phyloP scores from a whole-genome alignment of 2,329 filamentous ascomycete genomes.

The Myriosclerotinia duriaeana region DNA sequence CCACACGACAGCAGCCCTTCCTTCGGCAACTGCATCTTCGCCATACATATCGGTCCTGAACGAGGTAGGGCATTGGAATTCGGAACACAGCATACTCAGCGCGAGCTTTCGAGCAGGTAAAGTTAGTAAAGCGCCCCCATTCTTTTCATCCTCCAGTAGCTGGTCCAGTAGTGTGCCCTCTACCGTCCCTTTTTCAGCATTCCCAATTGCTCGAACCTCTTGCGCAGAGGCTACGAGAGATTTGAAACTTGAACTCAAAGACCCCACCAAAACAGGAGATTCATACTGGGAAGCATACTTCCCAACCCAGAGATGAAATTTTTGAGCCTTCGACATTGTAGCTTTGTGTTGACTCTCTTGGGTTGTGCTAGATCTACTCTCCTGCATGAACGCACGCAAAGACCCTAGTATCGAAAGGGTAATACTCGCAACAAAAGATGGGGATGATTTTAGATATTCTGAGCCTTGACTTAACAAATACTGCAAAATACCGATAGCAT shows the following conservation, averaged over 20 bases:
- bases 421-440: slow-evolving; percentile 79
- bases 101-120: slow-evolving; percentile 67
- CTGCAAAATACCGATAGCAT: slow-evolving; percentile 81
- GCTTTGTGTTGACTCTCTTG: slow-evolving; percentile 79
- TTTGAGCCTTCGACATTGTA: slow-evolving; percentile 72
- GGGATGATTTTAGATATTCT: slow-evolving; percentile 60
- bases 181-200: slow-evolving; percentile 65
- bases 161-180: slow-evolving; percentile 79
- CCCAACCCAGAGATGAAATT: slow-evolving; percentile 77
- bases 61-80: slow-evolving; percentile 64
- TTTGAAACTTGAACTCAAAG: slow-evolving; percentile 58
- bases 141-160: slow-evolving; percentile 71
- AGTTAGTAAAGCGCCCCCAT: slow-evolving; percentile 64
- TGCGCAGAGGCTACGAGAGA: slow-evolving; percentile 68
- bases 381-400: slow-evolving; percentile 71
- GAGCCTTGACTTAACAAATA: slow-evolving; percentile 74
- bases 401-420: slow-evolving; percentile 77
- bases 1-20: slow-evolving; percentile 68
- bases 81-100: slow-evolving; percentile 69
- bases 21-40: slow-evolving; percentile 61
- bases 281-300: slow-evolving; percentile 65
- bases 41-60: slow-evolving; percentile 66
- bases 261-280: slow-evolving; percentile 43
- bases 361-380: slow-evolving; percentile 74
- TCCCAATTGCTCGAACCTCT: slow-evolving; percentile 65